phyloP scores from a whole-genome alignment of 345 rosid genomes.

The Camelina sativa region DNA sequence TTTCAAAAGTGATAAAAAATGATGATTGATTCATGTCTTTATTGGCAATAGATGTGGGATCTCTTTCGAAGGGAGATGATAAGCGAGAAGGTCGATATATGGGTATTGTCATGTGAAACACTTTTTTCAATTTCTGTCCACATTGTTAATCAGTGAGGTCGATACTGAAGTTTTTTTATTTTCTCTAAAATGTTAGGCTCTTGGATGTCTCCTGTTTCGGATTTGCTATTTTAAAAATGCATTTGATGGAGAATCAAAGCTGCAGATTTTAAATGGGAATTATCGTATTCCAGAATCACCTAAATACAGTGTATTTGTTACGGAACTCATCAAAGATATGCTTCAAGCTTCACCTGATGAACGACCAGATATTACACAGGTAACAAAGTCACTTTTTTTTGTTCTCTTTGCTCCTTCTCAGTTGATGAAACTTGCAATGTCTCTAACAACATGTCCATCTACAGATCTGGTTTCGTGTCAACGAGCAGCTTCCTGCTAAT shows the following conservation, averaged over 20 bases:
- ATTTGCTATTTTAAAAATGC: slow-evolving; percentile 94
- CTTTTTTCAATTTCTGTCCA: not conserved
- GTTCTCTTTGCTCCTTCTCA: slow-evolving; percentile 64
- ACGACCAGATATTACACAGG: slow-evolving; percentile 99
- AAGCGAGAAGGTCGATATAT: slow-evolving; percentile 94
- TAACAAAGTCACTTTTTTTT: slow-evolving; percentile 57
- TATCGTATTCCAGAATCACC: slow-evolving; percentile 89
- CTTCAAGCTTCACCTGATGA: slow-evolving; percentile 91
- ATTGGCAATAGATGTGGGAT: slow-evolving; percentile 93
- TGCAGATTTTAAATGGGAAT: slow-evolving; percentile 92
- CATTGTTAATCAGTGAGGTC: not conserved
- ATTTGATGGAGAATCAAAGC: slow-evolving; percentile 97
- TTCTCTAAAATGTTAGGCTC: slow-evolving; percentile 62
- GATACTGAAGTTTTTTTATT: slow-evolving; percentile 29
- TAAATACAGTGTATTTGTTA: slow-evolving; percentile 65
- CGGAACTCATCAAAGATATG: slow-evolving; percentile 81
- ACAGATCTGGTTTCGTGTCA: slow-evolving; percentile 98
- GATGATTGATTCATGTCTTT: slow-evolving; percentile 43
- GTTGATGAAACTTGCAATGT: slow-evolving; percentile 69
- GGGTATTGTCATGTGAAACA: slow-evolving; percentile 67
- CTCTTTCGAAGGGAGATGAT: slow-evolving; percentile 83
- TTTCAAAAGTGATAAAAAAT: slow-evolving; percentile 30
- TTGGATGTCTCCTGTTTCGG: slow-evolving; percentile 95
- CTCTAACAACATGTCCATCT: slow-evolving; percentile 55
- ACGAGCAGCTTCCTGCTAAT: slow-evolving; percentile 76